A percentile compares a stretch with the other conserved stretches of the same genome.
Conservation (phyloP, 345 rosid species). For the Litchi chinensis region DNA sequence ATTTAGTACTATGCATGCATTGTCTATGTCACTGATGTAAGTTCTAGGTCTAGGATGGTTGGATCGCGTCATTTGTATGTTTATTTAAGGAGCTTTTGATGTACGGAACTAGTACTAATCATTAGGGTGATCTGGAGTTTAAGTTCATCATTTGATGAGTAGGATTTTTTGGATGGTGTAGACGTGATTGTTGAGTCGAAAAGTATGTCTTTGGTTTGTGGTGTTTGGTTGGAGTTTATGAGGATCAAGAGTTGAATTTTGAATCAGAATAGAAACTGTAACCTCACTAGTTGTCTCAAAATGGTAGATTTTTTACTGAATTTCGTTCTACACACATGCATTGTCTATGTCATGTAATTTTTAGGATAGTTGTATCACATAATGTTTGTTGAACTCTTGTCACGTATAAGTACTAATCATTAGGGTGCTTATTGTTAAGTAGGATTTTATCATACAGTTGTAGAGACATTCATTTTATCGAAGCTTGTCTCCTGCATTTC, state of each 20-base stretch:
- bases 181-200: background rate
- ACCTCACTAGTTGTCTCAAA: background rate
- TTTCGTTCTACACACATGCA: too few relatives aligned
- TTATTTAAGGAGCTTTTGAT: too few relatives aligned
- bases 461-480: background rate
- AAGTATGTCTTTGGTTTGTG: background rate
- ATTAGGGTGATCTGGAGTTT: background rate
- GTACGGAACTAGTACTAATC: too few relatives aligned
- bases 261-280: background rate
- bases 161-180: background rate
- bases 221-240: background rate
- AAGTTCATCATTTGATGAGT: background rate
- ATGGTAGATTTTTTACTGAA: background rate
- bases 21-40: too few relatives aligned
- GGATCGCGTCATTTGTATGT: too few relatives aligned
- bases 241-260: background rate
- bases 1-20: background rate
- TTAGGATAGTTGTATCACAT: background rate
- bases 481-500: background rate
- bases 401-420: background rate
- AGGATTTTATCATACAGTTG: background rate
- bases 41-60: too few relatives aligned
- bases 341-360: background rate
- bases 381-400: too few relatives aligned
- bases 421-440: background rate